Evolutionary conservation across 257 asterid genomes (phyloP), one percentile per base, ranked within the genome.

Genomic region (Scutellaria galericulata): DNA sequence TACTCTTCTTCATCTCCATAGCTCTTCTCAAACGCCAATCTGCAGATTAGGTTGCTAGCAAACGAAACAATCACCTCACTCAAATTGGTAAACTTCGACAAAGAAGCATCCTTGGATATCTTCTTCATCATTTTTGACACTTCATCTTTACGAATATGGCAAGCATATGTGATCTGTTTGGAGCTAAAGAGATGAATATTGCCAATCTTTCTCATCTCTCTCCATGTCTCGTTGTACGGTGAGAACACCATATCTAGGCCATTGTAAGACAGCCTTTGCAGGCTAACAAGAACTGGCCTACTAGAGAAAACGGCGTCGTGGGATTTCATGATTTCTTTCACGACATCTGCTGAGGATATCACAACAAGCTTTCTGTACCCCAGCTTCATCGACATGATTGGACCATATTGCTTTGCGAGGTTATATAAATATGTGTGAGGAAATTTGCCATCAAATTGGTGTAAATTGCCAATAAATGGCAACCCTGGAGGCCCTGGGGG

Each of bases 401-500:
- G 75, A 11, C 75, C 75, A 15, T 78, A 72, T 8, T 74, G 18
- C 5, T 52, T 20, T 0, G 82, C 68, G n/a, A 78, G 82, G 47
- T 27, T 12, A 0, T 39, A 45, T 4, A 73, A 72, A 51, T 67
- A 61, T 3, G 13, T 66, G 14, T 72, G 67, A 3, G 78, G 78
- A 37, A 1, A 40, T 9, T 6, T 24, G 55, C 24, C 68, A 37
- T 78, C 68, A 14, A 72, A 61, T 1, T 68, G 82, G 75, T 40
- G 82, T n/a, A 78, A 41, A 39, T 67, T 78, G 15, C 78, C 78
- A 14, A 73, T 67, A 22, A 78, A 39, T 6, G 78, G 76, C 9
- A 73, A 44, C 44, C 66, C 48, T 0, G 50, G 72, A 3, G 78
- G 82, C 15, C 75, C 75, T 1, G 78, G 75, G 13, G 78, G 78